These are phyloP conservation scores for Mortierella sp. DNA, from an alignment of 371 early-diverging fungal species.

Conservation along the genomic window DNA sequence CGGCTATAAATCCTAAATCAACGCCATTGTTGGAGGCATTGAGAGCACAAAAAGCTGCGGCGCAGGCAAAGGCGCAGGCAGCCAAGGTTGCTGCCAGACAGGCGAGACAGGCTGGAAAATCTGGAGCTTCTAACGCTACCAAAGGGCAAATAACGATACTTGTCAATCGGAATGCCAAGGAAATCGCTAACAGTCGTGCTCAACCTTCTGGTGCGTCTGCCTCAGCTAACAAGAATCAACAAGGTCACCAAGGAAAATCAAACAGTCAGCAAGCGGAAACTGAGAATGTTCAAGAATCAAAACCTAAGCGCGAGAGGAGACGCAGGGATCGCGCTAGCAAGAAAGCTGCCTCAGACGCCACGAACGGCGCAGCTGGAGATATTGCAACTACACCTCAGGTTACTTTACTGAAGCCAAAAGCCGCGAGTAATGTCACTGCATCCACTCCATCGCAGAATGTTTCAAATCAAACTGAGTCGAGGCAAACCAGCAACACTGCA, in stretches of 20 bases:
- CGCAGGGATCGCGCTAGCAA: slow-evolving; percentile 36
- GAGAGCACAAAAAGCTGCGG: slow-evolving; percentile 82
- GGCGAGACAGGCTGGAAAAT: slow-evolving; percentile 59
- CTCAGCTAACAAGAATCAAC: slow-evolving; percentile 14
- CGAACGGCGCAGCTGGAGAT: slow-evolving; percentile 20
- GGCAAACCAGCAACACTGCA: not conserved
- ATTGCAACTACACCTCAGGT: slow-evolving; percentile 19
- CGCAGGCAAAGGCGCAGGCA: slow-evolving; percentile 66
- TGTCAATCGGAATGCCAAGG: slow-evolving; percentile 42
- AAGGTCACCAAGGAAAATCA: slow-evolving; percentile 15
- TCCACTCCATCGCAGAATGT: slow-evolving; percentile 6
- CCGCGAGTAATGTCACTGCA: slow-evolving; percentile 3
- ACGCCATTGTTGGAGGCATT: slow-evolving; percentile 84
- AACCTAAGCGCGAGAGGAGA: slow-evolving; percentile 39
- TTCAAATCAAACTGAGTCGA: not conserved
- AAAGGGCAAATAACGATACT: slow-evolving; percentile 50
- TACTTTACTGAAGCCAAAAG: slow-evolving; percentile 35
- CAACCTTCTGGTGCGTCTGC: slow-evolving; percentile 7
- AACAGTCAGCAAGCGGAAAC: slow-evolving; percentile 10
- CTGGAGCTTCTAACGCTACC: slow-evolving; percentile 25
- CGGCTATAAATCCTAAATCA: slow-evolving; percentile 53
- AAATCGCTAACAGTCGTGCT: slow-evolving; percentile 16
- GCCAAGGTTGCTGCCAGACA: slow-evolving; percentile 58
- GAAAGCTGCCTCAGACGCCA: slow-evolving; percentile 12
- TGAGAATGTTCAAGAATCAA: slow-evolving; percentile 11